Evolutionary conservation across 768 basidiomycete genomes (phyloP), one percentile per base, ranked within the genome.

Genomic region (Leccinum fibrillosum): DNA sequence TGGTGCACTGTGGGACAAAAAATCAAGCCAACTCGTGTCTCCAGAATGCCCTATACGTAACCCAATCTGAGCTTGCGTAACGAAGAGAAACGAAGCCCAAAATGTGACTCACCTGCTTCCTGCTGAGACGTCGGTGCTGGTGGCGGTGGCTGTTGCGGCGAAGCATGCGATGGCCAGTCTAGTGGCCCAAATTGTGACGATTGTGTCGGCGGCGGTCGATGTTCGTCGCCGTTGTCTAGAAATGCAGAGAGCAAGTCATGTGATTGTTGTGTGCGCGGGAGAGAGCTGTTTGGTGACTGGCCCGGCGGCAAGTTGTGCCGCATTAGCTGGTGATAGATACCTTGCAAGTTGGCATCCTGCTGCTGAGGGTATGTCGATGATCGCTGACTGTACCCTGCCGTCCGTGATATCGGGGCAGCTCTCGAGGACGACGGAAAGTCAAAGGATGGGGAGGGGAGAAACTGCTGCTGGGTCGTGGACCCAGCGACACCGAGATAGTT

Each of bases 161-260:
- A 55, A 8, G 59, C 62, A 54, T 74, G 72, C 6, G 74, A 69
- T 19, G 72, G 72, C 72, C 72, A 74, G 53, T 74, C 72, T n/a
- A 74, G 23, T 30, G 72, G 49, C 4, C 39, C 51, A 10, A 65
- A 74, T 13, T 70, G 70, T 1, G 72, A 61, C 12, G 69, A 19
- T 25, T 63, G 65, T 54, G 57, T 61, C 49, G 61, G 58, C 7
- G 67, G 66, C 10, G 58, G 62, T 30, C 70, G 60, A 15, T 62
- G 67, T 26, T 73, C 71, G 11, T 74, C 69, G 1, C 63, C 51
- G 7, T 65, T 68, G 12, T 73, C 73, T 26, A 73, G 52, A 49
- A 68, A 73, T 2, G 68, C 60, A 8, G 69, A 70, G n/a, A 74
- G 62, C 37, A 73, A 28, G 47, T 68, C 66, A 3, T 69, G 62